Percentiles rank a stretch among this genome's conserved stretches.
Evolutionary conservation across 495 filamentous ascomycete genomes (phyloP).

Genomic region (Hyaloscypha finlandica): DNA sequence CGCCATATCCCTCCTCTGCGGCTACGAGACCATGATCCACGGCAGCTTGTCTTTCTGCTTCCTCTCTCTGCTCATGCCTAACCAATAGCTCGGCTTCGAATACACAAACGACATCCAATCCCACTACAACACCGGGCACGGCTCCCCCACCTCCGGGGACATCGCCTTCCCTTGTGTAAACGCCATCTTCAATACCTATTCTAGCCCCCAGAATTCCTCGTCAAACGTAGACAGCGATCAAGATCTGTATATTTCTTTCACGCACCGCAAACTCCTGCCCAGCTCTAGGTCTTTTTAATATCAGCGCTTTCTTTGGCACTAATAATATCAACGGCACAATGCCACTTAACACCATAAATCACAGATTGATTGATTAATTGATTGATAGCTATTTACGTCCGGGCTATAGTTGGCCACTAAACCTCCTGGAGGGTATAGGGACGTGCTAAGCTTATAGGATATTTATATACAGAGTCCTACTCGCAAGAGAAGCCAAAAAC

Average conservation of each 20-base stretch:
- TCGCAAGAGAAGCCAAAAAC: too few species aligned
- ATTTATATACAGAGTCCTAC: too few species aligned
- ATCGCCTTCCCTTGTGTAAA: slow-evolving; percentile 50
- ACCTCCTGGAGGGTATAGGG: too few species aligned
- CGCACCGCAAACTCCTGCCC: slow-evolving; percentile 51
- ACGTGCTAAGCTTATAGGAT: too few species aligned
- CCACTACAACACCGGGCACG: slow-evolving; percentile 52
- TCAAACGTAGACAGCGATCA: slow-evolving; percentile 34
- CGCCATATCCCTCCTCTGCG: slow-evolving; percentile 52
- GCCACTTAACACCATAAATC: slow-evolving; percentile 49
- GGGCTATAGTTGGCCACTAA: too few species aligned
- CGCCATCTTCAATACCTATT: too few species aligned
- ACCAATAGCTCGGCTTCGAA: slow-evolving; percentile 52
- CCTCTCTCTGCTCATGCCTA: slow-evolving; percentile 45
- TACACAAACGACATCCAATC: slow-evolving; percentile 49
- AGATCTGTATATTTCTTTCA: slow-evolving; percentile 51
- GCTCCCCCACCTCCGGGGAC: slow-evolving; percentile 40
- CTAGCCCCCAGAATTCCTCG: slow-evolving; percentile 5
- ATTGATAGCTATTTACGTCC: too few species aligned
- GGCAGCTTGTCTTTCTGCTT: slow-evolving; percentile 49
- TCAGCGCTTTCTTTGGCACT: slow-evolving; percentile 44
- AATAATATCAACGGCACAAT: slow-evolving; percentile 49
- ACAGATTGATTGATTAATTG: too few species aligned
- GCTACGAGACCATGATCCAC: slow-evolving; percentile 50
- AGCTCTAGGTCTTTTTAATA: slow-evolving; percentile 54